Base-by-base conservation (phyloP, 305 asterid genomes). In the Solanum chacoense region DNA sequence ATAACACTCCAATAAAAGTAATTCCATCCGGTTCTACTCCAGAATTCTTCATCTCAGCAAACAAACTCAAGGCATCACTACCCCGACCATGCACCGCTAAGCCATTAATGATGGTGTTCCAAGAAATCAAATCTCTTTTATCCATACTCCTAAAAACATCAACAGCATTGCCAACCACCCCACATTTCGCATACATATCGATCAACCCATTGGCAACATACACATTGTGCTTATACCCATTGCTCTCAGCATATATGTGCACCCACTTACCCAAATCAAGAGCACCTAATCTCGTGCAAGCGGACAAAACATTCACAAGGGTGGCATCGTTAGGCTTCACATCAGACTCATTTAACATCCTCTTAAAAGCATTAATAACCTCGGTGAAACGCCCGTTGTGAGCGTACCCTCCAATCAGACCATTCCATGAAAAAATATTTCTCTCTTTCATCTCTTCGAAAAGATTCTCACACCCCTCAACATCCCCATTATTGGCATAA, bases 391-490 rank as follows among this genome's bases (percentile, higher is more conserved):
- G 88, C 14, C 93, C 92, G 84, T 90, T 91, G 42, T 90, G 96
- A 45, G 94, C 94, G 69, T 95, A 97, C 16, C 97, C 98, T 89
- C 94, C 95, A 24, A 97, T 94, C 88, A 96, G 87, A 24, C 92
- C 98, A 89, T 97, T 97, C 99, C 98, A 97, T 20, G 99, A 94
- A 92, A 95, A 97, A 20, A 93, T 91, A 90, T 96, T 94, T 88
- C 90, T 94, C 59, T 91, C 94, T 14, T 78, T 88, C 98, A 97
- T 97, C 13, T 90, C 80, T 45, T 94, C 91, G 8, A 97, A 97
- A 69, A 96, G 87, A 26, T 69, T 90, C 92, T 93, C 94, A 85
- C 95, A 95, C 24, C 93, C 92, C 86, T 93, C 96, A 78, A 93
- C 88, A 85, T 96, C 95, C 67, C 94, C 94, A 88, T 93, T 94